Evolutionary conservation across 257 asterid species (phyloP).

Genomic region (Rubia yunnanensis): DNA sequence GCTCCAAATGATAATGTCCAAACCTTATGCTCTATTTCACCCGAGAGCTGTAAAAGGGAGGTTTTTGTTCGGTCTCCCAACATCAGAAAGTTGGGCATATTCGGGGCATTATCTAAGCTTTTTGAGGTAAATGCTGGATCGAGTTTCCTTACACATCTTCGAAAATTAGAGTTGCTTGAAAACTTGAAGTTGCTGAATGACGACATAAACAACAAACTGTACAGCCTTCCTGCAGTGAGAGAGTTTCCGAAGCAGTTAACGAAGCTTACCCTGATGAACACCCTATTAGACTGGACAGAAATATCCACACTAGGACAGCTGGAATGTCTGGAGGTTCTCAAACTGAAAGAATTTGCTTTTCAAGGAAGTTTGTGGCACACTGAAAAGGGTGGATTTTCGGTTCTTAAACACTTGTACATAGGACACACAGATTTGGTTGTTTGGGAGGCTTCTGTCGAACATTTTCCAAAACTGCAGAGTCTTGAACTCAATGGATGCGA

Average conservation of each 20-base stretch:
- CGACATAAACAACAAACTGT: constrained; percentile 5
- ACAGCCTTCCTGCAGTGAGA: constrained; percentile 10
- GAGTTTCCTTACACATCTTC: constrained; percentile 30
- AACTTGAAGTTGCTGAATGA: constrained; percentile 38
- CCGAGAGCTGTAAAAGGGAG: constrained; percentile 48
- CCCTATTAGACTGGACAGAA: constrained; percentile 11
- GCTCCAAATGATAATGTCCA: constrained; percentile 27
- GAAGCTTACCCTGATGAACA: constrained; percentile 17
- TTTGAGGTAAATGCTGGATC: constrained; percentile 25
- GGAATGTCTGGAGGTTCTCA: constrained; percentile 14
- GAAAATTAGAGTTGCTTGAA: constrained; percentile 31
- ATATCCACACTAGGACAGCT: constrained; percentile 15
- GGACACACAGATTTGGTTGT: constrained; percentile 9
- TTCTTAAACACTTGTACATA: constrained; percentile 14
- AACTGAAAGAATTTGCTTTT: not conserved
- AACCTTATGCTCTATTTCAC: constrained; percentile 49
- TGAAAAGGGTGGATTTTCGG: constrained; percentile 12
- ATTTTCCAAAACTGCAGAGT: constrained; percentile 10
- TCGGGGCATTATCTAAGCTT: constrained; percentile 32
- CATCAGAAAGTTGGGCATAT: constrained; percentile 38
- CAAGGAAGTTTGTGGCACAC: constrained; percentile 16
- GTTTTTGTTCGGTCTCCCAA: constrained; percentile 36
- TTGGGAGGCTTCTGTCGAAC: constrained; percentile 17
- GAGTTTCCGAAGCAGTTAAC: constrained; percentile 14
- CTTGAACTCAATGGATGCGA: not conserved